phyloP scores from a whole-genome alignment of 805 yeast genomes.

The Huiozyma naganishii region DNA sequence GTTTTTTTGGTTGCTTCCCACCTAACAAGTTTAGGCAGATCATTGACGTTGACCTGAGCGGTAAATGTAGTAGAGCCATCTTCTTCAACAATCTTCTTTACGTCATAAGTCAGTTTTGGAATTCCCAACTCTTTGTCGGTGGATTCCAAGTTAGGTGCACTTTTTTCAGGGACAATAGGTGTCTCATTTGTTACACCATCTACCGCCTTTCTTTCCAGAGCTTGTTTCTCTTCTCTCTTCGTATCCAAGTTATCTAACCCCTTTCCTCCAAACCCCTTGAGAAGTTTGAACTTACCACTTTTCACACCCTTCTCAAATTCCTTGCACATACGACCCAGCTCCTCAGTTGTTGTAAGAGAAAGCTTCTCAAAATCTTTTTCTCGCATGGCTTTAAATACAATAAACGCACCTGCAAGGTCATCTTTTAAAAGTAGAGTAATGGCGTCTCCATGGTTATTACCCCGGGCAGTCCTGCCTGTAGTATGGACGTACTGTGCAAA shows the following conservation, averaged over 20 bases:
- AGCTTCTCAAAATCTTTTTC: conserved; percentile 34
- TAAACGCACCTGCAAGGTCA: conserved; percentile 61
- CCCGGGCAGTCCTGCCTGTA: conserved; percentile 93
- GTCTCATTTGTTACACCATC: conserved; percentile 1
- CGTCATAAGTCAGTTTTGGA: conserved; percentile 38
- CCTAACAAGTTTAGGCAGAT: conserved; percentile 69
- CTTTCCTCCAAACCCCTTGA: conserved; percentile 86
- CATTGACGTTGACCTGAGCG: conserved; percentile 69
- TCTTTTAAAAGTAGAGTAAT: conserved; percentile 55
- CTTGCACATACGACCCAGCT: conserved; percentile 35
- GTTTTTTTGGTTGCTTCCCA: conserved; percentile 68
- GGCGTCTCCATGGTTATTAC: conserved; percentile 67
- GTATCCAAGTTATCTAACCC: conserved; percentile 75
- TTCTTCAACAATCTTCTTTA: conserved; percentile 42
- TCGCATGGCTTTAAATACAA: conserved; percentile 36
- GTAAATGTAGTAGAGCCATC: conserved; percentile 48
- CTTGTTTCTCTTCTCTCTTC: conserved; percentile 19
- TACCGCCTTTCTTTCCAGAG: conserved; percentile 3
- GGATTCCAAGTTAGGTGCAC: conserved; percentile 1
- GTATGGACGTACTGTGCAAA: conserved; percentile 94
- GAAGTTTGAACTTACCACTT: conserved; percentile 51
- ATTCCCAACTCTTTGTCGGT: conserved; percentile 10
- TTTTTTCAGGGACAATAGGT: conserved; percentile 1
- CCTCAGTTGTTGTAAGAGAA: conserved; percentile 35
- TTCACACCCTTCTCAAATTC: conserved; percentile 51